Conservation (phyloP, 2,329 filamentous ascomycete genomes). For the Exophiala aquamarina region DNA sequence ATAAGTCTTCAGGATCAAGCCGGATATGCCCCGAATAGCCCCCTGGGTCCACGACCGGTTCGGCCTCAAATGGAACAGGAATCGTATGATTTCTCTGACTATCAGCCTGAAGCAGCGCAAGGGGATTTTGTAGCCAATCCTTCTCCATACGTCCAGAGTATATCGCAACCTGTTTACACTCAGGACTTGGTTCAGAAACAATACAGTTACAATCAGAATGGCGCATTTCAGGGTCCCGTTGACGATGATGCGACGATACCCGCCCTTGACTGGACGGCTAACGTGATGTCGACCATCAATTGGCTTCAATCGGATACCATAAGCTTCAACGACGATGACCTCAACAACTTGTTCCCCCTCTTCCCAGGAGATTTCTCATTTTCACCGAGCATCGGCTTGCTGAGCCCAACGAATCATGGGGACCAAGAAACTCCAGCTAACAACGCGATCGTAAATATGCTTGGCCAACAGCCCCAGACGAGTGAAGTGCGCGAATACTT, state of each 20-base stretch:
- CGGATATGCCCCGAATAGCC: background rate
- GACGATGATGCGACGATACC: background rate
- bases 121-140: background rate
- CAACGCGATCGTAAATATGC: background rate
- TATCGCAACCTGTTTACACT: background rate
- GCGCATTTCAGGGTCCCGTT: background rate
- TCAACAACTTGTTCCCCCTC: constrained; percentile 3
- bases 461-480: background rate
- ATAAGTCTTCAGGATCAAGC: background rate
- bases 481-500: background rate
- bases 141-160: background rate
- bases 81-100: background rate
- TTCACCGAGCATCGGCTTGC: constrained; percentile 7
- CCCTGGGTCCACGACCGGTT: background rate
- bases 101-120: background rate
- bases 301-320: constrained; percentile 36
- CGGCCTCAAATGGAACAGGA: too few species aligned
- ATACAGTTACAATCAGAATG: background rate
- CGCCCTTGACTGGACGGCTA: constrained; percentile 12
- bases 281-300: constrained; percentile 34
- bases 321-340: constrained; percentile 6
- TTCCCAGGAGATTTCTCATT: constrained; percentile 8
- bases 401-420: constrained; percentile 2
- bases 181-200: background rate
- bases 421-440: background rate